Percentiles rank a stretch among this genome's conserved stretches.
phyloP scores from a whole-genome alignment of 371 early-diverging fungal genomes.

The Mortierella sp. region DNA sequence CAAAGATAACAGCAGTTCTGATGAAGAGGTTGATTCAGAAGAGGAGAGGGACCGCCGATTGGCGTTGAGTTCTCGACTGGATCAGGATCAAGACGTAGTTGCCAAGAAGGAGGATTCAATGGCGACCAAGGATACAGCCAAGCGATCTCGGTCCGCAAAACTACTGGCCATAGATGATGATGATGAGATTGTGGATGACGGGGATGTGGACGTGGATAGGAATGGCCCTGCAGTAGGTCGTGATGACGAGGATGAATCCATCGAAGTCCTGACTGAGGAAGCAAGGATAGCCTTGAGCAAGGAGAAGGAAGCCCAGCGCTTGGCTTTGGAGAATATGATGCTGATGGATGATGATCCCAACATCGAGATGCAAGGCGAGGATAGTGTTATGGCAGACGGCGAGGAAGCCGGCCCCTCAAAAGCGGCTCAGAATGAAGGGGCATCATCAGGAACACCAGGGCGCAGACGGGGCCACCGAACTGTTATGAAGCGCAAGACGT shows the following conservation, averaged over 20 bases:
- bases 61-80: slow-evolving; percentile 34
- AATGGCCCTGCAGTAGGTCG: too few species aligned
- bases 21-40: slow-evolving; percentile 45
- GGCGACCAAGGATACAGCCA: slow-evolving; percentile 22
- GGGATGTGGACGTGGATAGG: slow-evolving; percentile 10
- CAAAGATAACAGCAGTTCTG: slow-evolving; percentile 1
- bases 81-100: slow-evolving; percentile 34
- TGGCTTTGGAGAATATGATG: slow-evolving; percentile 53
- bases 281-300: slow-evolving; percentile 23
- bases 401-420: slow-evolving; percentile 21
- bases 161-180: slow-evolving; percentile 42
- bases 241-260: slow-evolving; percentile 25
- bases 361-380: slow-evolving; percentile 27
- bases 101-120: not conserved
- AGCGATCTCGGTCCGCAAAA: slow-evolving; percentile 28
- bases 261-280: slow-evolving; percentile 26
- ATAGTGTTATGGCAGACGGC: slow-evolving; percentile 39
- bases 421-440: not conserved
- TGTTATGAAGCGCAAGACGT: slow-evolving; percentile 60
- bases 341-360: slow-evolving; percentile 21
- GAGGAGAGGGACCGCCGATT: slow-evolving; percentile 52
- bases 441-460: slow-evolving; percentile 11
- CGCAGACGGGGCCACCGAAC: slow-evolving; percentile 50
- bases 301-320: slow-evolving; percentile 42
- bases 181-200: slow-evolving; percentile 40